Base-by-base conservation (phyloP, 768 basidiomycete species). In the Lentinus brumalis region DNA sequence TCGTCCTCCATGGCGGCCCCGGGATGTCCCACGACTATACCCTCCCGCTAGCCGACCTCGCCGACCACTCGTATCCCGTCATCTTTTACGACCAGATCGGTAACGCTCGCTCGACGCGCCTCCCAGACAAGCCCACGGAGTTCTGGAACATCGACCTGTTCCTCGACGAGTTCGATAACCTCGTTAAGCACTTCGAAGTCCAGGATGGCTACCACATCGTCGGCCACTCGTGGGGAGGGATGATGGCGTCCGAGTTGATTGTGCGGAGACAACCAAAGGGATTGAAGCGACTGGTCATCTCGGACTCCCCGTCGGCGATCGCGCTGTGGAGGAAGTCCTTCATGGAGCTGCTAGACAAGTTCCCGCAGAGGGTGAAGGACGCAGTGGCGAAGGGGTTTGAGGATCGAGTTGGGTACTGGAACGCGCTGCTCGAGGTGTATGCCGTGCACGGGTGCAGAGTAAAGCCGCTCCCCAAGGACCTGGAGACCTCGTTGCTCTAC, bases 141-240 rank as follows among this genome's bases (percentile, higher is more conserved):
- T 81, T 82, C 65, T 79, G 79, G 81, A 78, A 76, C 3, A 63
- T 79, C 16, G 76, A 81, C 6, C 76, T 86, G 4, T 86, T 83
- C 72, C 70, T 83, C 61, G 78, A 79, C 47, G 82, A 87, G 71
- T 78, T 87, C 31, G 75, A 75, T 15, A 84, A 83, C 57, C 63
- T 86, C 12, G 57, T 86, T 21, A 41, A 65, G 2, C 62, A 80
- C 30, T 70, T 86, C 29, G 74, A 69, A 0, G 76, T 85, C 61
- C 45, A 66, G 6, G 65, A 68, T 2, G 62, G 68, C 18, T 86
- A 77, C 67, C 76, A 80, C 64, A 68, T 86, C 4, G 64, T 79
- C 2, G 85, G 86, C 0, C 85, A 86, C 52, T 84, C 82, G 6
- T 85, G 84, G 84, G 85, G 85, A 14, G 84, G 80, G 0, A 83